Evolutionary conservation across 306 rosid genomes (phyloP).

Genomic region (Quercus parvula): DNA sequence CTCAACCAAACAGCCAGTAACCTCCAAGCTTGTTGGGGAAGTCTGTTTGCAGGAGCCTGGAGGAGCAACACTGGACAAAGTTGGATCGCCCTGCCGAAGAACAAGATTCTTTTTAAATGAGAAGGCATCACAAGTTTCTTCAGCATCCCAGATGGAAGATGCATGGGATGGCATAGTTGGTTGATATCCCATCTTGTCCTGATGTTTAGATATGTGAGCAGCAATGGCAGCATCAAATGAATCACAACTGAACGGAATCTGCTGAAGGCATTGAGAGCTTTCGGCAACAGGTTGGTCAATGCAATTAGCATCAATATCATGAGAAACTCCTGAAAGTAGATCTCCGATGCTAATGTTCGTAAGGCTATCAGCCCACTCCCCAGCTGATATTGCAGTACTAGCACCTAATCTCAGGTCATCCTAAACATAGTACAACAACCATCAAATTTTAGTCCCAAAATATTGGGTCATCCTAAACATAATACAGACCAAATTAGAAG

Average conservation of each 20-base stretch:
- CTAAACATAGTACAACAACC: constrained; percentile 23
- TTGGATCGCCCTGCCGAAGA: constrained; percentile 29
- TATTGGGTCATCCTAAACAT: not conserved
- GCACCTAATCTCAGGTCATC: constrained; percentile 54
- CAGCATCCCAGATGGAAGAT: constrained; percentile 97
- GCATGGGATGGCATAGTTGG: constrained; percentile 50
- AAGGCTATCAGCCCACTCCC: constrained; percentile 98
- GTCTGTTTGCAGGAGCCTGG: constrained; percentile 34
- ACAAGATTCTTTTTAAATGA: constrained; percentile 54
- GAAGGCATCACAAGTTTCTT: constrained; percentile 93
- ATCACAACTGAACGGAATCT: constrained; percentile 83
- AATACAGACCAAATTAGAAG: not conserved
- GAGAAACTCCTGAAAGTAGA: constrained; percentile 63
- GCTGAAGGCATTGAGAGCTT: constrained; percentile 55
- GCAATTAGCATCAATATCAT: constrained; percentile 51
- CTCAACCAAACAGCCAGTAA: constrained; percentile 45
- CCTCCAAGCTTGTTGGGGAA: constrained; percentile 35
- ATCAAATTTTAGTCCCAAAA: no score
- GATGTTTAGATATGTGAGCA: constrained; percentile 83
- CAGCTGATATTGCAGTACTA: constrained; percentile 68
- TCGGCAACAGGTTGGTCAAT: constrained; percentile 42
- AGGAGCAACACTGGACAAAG: constrained; percentile 42
- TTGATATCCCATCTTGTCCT: constrained; percentile 54
- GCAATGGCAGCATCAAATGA: constrained; percentile 99
- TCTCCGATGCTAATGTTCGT: constrained; percentile 91